Base-by-base conservation (phyloP, 108 stramenopile species). In the Nitzschia palea region DNA sequence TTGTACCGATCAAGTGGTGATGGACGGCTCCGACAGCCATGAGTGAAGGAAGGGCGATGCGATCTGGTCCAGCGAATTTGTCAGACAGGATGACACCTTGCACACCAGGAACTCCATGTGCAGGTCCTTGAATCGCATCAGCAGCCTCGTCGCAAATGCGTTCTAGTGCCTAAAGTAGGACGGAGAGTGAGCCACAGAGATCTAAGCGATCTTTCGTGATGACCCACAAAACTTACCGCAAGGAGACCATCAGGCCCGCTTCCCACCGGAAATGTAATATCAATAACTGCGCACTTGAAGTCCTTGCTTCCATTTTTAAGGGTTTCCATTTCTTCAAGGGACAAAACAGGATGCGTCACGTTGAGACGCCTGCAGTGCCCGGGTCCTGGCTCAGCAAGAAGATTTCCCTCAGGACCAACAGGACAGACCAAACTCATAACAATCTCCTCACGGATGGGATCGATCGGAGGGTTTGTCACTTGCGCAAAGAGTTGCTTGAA, bases 401-500 rank as follows among this genome's bases (percentile, higher is more conserved):
- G 76, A 65, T 97, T 97, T 23, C 90, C 93, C 67, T 97, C 94
- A 10, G 93, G 89, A 29, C 98, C 98, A 37, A 98, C 94, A 5
- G 96, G 93, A 67, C 95, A 96, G 34, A 95, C 92, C 5, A 98
- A 87, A 66, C 94, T 96, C 98, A 98, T 98, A 54, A 98, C 97
- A 71, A 95, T 94, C 76, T 97, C 97, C 80, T 98, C 98, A 36
- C 97, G 89, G 65, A 98, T 92, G 1, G 98, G 97, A 68, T 98
- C 98, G 67, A 98, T 98, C 12, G 98, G 97, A 55, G 98, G 98
- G 66, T 98, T 98, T 34, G 98, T 98, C 48, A 98, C 98, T 74
- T 98, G 91, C 0, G 98, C 98, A 73, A 98, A 98, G 48, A 97
- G 91, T 76, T 98, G 98, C 85, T 98, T 98, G 87, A 98, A 97